Conservation (phyloP, 1,284 basidiomycete species). For the Cystobasidium sp. region DNA sequence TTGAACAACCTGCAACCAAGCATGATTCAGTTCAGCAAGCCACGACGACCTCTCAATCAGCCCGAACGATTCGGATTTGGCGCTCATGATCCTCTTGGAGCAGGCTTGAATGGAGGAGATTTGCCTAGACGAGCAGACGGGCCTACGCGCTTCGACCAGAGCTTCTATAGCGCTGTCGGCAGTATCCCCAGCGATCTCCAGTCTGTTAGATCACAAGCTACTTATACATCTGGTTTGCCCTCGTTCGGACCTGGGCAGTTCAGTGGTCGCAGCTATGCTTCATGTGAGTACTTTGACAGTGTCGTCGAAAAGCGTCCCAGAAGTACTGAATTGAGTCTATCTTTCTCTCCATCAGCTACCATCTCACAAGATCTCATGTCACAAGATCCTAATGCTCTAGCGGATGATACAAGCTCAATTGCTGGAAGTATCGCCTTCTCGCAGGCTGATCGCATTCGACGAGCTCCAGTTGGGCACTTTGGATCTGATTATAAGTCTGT, state of each 20-base stretch:
- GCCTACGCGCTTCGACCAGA: constrained; percentile 87
- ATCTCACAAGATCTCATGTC: constrained; percentile 51
- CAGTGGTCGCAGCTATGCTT: constrained; percentile 47
- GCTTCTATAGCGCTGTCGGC: constrained; percentile 91
- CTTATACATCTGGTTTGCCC: constrained; percentile 85
- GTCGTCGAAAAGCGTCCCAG: neutral
- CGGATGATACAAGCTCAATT: constrained; percentile 67
- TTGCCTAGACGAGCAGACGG: constrained; percentile 68
- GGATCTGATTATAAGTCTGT: constrained; percentile 42
- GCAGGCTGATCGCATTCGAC: constrained; percentile 72
- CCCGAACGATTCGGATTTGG: constrained; percentile 52
- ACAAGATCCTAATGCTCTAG: constrained; percentile 50
- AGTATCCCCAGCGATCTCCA: constrained; percentile 95
- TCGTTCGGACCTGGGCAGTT: constrained; percentile 67
- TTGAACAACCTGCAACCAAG: constrained; percentile 93
- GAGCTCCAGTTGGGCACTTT: constrained; percentile 50
- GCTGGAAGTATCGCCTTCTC: constrained; percentile 72
- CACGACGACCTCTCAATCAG: constrained; percentile 67
- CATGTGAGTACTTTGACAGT: constrained; percentile 34
- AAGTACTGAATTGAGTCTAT: no score
- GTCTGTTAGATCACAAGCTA: constrained; percentile 90
- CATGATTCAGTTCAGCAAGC: constrained; percentile 99
- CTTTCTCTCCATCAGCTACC: constrained; percentile 38
- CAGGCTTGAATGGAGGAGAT: constrained; percentile 60
- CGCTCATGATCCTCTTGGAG: constrained; percentile 48